Evolutionary conservation across 1,139 yeast species (phyloP), one percentile per base, ranked within the genome.

Genomic region (Spathaspora sp.): DNA sequence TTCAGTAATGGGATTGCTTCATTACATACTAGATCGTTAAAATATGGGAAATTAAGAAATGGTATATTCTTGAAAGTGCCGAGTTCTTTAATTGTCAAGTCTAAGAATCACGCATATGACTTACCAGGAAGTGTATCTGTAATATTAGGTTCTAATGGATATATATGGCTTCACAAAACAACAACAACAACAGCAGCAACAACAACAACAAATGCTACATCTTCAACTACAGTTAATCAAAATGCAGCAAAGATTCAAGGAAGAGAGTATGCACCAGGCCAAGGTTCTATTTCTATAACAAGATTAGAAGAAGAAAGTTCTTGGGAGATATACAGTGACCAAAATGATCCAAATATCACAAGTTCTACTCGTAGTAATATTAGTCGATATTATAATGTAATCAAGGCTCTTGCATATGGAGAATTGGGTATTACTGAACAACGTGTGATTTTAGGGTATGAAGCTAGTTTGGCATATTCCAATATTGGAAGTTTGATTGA

Each of bases 101-200:
- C 95, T 11, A 87, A 91, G 59, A 86, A 89, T 56, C 98, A 93
- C 64, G 79, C 91, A 24, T 89, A 88, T 65, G 81, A 82, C 50
- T 74, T 95, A 18, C 97, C 97, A 0, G 98, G 97, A 11, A 89
- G 87, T 57, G 91, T 93, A 18, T 90, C 93, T 56, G 79, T 87
- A 37, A 89, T 93, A 44, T 70, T 95, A 40, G 99, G 99, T 23
- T 95, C 91, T 10, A 95, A 95, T 64, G 99, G 99, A 3, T 93
- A 80, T 60, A 78, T 93, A 46, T 95, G 99, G 99, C 70, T 95
- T 43, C 82, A 89, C 60, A 89, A 89, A 61, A 85, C 96, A 2
- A 29, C 44, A 7, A 43, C 29, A 18, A 41, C 39, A 34, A 43
- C 44, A 26, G 47, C 50, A 43, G 47, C 55, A 24, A 50, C 54